These are phyloP conservation scores for Pseudocercospora musae DNA, from an alignment of 2,329 filamentous ascomycete genomes.

Conservation along the genomic window DNA sequence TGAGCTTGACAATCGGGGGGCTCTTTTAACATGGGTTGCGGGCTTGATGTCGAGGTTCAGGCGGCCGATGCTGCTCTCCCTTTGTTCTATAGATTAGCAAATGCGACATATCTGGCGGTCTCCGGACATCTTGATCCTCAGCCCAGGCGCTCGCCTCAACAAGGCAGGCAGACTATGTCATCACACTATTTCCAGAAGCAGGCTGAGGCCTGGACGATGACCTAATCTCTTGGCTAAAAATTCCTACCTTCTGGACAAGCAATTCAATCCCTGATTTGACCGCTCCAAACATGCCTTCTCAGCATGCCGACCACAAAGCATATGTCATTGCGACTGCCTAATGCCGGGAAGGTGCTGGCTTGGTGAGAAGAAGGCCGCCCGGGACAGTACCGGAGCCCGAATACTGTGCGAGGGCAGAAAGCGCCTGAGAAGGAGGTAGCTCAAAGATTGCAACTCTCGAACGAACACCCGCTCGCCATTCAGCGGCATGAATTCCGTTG, in stretches of 20 bases:
- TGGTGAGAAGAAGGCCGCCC: neutral
- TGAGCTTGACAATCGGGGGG: no score
- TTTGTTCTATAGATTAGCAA: neutral
- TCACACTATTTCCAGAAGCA: neutral
- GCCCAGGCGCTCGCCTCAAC: neutral
- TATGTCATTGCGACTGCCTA: constrained; percentile 2
- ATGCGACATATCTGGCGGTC: neutral
- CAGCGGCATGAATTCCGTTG: neutral
- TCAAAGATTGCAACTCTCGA: neutral
- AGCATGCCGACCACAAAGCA: constrained; percentile 1
- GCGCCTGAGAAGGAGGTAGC: no score
- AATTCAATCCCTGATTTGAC: constrained; percentile 1
- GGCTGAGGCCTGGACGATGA: neutral
- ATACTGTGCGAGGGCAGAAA: no score
- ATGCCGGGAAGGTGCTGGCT: neutral
- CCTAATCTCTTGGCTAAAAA: neutral
- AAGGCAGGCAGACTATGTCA: neutral
- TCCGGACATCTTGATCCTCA: neutral
- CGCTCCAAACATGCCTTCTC: constrained; percentile 1
- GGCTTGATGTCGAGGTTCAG: no score
- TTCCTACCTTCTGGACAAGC: no score
- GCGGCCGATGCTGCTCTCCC: neutral
- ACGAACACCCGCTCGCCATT: neutral
- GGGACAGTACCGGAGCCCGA: no score
- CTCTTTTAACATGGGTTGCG: no score